Evolutionary conservation across 1,139 yeast species (phyloP), one percentile per base, ranked within the genome.

Genomic region (Suhomyces ambrosiae): DNA sequence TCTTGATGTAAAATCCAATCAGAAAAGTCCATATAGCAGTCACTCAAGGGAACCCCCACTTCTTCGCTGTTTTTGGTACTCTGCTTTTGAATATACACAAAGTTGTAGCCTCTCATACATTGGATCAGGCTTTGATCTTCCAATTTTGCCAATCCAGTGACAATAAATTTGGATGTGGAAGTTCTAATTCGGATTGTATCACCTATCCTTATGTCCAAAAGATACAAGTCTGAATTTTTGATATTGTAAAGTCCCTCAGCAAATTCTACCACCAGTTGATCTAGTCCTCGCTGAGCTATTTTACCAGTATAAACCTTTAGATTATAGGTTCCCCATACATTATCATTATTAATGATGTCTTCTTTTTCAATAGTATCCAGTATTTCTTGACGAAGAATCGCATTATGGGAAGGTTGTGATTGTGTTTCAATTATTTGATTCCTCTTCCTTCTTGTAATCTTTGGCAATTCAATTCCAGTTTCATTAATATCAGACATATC

Each of bases 21-120:
- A 7, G 60, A 51, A 12, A 67, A 48, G 29, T 69, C 75, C 74
- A 71, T 68, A 31, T 46, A 53, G 22, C 54, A 46, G 9, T 48
- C 51, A 25, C 48, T 44, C 8, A 57, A 41, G 1, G 53, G 49
- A 5, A 53, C 45, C 8, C 34, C 27, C 25, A 38, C 36, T 33
- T 53, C 44, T 8, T 31, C 34, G 49, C 6, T 47, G 12, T 30
- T 54, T 54, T 25, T 47, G 39, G 27, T 36, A 38, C 42, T 45
- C 49, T 55, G 40, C 32, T 60, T 60, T 38, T 54, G 59, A 6
- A 74, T 54, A 44, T 65, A 54, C 2, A 78, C 71, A 3, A 67
- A 55, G 52, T 80, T 80, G 51, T 65, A 82, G 0, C 88, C 88
- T 48, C 87, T 59, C 38, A 80, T 64, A 50, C 87, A 81, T 28